A percentile compares a stretch with the other conserved stretches of the same genome.
These are phyloP conservation scores for Pichia sp. DNA, from an alignment of 1,139 yeast genomes.

Conservation along the genomic window DNA sequence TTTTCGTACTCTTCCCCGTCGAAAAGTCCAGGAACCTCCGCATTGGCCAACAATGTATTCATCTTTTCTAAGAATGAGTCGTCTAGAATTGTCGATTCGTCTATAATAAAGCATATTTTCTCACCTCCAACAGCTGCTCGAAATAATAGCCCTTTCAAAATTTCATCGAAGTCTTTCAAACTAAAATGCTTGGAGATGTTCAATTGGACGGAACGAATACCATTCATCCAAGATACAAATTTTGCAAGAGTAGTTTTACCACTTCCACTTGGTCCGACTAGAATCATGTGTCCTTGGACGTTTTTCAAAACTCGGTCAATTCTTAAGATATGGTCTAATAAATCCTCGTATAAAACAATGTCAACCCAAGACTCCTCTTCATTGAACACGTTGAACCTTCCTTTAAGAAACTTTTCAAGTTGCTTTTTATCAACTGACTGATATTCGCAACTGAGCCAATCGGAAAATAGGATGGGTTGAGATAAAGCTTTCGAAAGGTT, in stretches of 20 bases:
- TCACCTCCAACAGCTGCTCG: conserved; percentile 54
- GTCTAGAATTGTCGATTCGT: conserved; percentile 74
- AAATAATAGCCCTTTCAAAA: conserved; percentile 51
- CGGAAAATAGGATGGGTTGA: conserved; percentile 60
- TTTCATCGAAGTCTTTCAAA: conserved; percentile 62
- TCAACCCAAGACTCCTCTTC: conserved; percentile 70
- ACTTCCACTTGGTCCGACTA: conserved; percentile 82
- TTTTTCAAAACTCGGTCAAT: conserved; percentile 81
- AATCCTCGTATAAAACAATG: conserved; percentile 63
- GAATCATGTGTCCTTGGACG: conserved; percentile 84
- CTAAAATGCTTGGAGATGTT: conserved; percentile 52
- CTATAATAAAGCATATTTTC: conserved; percentile 67
- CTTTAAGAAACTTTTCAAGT: conserved; percentile 52
- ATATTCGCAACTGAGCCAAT: conserved; percentile 69
- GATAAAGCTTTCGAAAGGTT: conserved; percentile 37
- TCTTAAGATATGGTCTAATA: conserved; percentile 70
- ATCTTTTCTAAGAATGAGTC: conserved; percentile 83
- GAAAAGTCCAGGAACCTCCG: conserved; percentile 88
- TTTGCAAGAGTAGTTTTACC: conserved; percentile 76
- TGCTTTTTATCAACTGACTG: conserved; percentile 50
- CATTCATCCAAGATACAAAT: conserved; percentile 92
- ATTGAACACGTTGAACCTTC: conserved; percentile 64
- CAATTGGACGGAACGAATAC: conserved; percentile 59
- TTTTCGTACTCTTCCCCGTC: conserved; percentile 64
- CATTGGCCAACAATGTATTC: conserved; percentile 88